These are phyloP conservation scores for Magnaporthales sp. DNA, from an alignment of 2,329 filamentous ascomycete genomes.

Conservation along the genomic window DNA sequence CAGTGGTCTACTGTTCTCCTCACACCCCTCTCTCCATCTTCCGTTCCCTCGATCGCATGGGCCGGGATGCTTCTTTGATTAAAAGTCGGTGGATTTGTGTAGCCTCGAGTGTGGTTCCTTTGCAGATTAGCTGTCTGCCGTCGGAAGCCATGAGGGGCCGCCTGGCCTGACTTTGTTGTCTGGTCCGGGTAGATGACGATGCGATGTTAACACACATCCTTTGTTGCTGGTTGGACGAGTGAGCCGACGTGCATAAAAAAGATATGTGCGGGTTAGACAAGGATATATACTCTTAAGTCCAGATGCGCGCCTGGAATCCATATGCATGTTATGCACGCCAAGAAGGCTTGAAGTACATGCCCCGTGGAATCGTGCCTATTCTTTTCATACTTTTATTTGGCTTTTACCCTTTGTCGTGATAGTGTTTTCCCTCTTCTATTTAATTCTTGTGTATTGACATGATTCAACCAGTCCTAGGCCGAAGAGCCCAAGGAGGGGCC, in stretches of 20 bases:
- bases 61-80: background rate
- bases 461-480: no score
- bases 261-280: background rate
- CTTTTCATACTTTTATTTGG: background rate
- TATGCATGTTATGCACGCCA: background rate
- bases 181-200: background rate
- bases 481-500: no score
- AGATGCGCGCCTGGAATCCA: background rate
- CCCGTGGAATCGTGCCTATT: background rate
- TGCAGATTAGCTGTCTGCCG: background rate
- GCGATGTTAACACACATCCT: background rate
- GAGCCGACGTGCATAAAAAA: background rate
- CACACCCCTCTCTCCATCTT: background rate
- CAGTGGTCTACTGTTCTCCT: background rate
- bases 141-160: background rate
- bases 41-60: background rate
- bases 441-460: no score
- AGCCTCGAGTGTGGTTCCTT: background rate
- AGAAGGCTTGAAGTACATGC: background rate
- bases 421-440: no score
- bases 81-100: background rate
- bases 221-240: background rate
- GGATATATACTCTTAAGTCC: background rate
- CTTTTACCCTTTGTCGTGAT: background rate
- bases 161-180: background rate